Evolutionary conservation across 495 filamentous ascomycete genomes (phyloP), one percentile per base, ranked within the genome.

Genomic region (Penicillium roqueforti): DNA sequence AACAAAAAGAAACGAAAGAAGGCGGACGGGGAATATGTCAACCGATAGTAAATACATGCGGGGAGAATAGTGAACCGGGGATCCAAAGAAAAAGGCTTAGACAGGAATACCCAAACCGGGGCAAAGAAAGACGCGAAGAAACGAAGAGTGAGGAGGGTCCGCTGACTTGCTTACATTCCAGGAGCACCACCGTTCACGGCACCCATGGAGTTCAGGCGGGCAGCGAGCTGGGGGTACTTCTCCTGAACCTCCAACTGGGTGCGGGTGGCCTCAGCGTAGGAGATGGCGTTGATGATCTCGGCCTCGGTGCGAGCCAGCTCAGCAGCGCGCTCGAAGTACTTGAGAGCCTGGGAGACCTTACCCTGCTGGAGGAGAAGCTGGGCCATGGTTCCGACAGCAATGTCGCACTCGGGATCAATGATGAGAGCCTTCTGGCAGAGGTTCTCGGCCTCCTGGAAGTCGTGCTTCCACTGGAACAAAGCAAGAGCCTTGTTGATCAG

Each of bases 401-500:
- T 97, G 66, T 99, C 93, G 67, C 93, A 97, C 68, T 99, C 93
- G 29, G 95, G 93, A 65, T 99, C 93, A 64, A 99, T 96, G 63
- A 96, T 96, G 31, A 99, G 77, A 18, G 93, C 95, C 80, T 95
- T 96, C 76, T 96, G 84, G 78, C 93, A 97, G 44, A 99, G 75
- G 74, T 93, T 88, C 77, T 99, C 91, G 11, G 95, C 92, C 73
- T 96, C 95, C 20, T 80, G 70, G 65, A 93, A 97, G 67, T 97
- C 95, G 60, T 93, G 85, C 82, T 93, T 96, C 86, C 92, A 97
- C 69, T 97, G 95, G 81, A 97, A 97, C 25, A 97, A 71, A 16
- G 92, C 91, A 13, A 99, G 79, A 13, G 93, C 91, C 76, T 99
- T 99, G 81, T 99, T 99, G 72, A 99, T 97, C 37, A 99, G 76